A percentile compares a stretch with the other conserved stretches of the same genome.
Conservation (phyloP, 805 yeast genomes). For the Grigorovia jiainica region DNA sequence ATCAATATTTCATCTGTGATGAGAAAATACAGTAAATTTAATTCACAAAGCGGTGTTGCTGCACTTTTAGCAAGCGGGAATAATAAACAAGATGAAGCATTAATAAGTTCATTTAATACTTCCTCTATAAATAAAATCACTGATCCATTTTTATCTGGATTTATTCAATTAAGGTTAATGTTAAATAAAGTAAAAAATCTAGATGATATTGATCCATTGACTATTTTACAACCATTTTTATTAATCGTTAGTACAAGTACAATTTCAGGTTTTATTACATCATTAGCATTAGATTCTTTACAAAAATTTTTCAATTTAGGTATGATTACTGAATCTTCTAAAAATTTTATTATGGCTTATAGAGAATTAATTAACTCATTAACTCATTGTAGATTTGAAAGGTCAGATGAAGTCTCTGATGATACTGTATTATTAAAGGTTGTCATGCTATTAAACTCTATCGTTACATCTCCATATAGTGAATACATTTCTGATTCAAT, state of each 20-base stretch:
- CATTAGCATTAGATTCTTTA: conserved; percentile 67
- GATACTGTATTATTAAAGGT: conserved; percentile 85
- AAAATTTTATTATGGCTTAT: conserved; percentile 52
- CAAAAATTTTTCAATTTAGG: conserved; percentile 63
- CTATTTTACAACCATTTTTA: conserved; percentile 78
- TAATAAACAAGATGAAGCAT: conserved; percentile 34
- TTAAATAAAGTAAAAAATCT: conserved; percentile 46
- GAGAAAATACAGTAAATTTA: conserved; percentile 74
- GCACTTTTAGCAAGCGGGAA: conserved; percentile 65
- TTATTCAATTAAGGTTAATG: conserved; percentile 68
- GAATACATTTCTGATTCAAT: conserved; percentile 67
- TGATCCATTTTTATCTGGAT: conserved; percentile 66
- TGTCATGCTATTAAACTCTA: conserved; percentile 57
- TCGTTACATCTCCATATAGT: conserved; percentile 58
- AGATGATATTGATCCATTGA: conserved; percentile 54
- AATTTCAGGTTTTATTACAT: conserved; percentile 79
- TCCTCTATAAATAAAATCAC: conserved; percentile 22
- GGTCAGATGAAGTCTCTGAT: conserved; percentile 84
- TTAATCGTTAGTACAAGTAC: conserved; percentile 73
- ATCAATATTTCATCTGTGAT: conserved; percentile 77
- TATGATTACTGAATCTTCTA: conserved; percentile 47
- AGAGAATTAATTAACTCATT: conserved; percentile 43
- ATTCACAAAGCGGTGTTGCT: conserved; percentile 61
- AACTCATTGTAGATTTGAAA: conserved; percentile 93
- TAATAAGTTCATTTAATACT: conserved; percentile 29